Evolutionary conservation across 805 yeast genomes (phyloP), one percentile per base, ranked within the genome.

Genomic region (Yarrowia sp.): DNA sequence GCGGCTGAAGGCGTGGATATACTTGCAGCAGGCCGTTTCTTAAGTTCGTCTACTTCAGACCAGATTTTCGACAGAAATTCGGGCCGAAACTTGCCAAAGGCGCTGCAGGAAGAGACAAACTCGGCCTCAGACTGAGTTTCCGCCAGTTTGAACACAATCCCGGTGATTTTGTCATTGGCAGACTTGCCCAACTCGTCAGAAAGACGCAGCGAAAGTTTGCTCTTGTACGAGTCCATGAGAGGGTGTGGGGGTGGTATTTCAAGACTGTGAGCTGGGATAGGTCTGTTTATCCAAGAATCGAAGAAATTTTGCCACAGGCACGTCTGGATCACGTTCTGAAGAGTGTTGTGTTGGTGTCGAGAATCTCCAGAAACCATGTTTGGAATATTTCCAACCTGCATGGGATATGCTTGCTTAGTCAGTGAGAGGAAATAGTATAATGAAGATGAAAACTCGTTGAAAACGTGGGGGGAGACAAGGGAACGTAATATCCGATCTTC

Each of bases 41-140:
- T 50, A 14, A 64, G 26, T 41, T 49, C 43, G 8, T 64, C 48
- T 4, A 64, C 16, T 26, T 64, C 59, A 3, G 68, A 14, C 58
- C 75, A 75, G 22, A 74, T 48, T 19, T 53, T 49, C 35, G 22
- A 19, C 14, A 75, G 50, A 53, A 73, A 74, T 3, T 68, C 67
- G 10, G 19, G 59, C 36, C 74, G 74, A 48, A 75, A 76, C 38
- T 69, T 63, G 12, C 77, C 78, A 70, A 76, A 74, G 7, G 71
- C 71, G 59, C 32, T 40, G 65, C 77, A 74, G 2, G 75, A 72
- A 0, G 46, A 52, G 5, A 69, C 64, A 67, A 76, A 76, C 7
- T 64, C 67, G 12, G 53, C 69, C 38, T 59, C 50, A 8, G 65
- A 38, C 38, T 67, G 69, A 10, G 38, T 46, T 40, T 69, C 55